Evolutionary conservation across 345 rosid genomes (phyloP), one percentile per base, ranked within the genome.

Genomic region (Ricinus communis): DNA sequence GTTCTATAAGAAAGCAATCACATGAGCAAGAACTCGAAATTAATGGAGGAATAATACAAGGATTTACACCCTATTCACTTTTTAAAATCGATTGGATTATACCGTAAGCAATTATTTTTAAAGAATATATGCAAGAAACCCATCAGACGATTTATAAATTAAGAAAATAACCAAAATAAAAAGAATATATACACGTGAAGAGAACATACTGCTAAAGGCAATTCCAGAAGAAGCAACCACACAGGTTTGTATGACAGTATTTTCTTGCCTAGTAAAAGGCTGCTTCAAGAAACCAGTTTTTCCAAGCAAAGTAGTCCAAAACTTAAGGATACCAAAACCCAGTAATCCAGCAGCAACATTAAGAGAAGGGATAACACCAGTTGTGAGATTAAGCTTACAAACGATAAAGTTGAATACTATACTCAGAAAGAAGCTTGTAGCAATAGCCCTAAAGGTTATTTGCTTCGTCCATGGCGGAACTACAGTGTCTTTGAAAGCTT

Each of bases 201-300:
- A 24, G 36, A 2, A 79, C 87, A 28, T 87, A 93, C 97, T 87
- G 87, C 98, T 93, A 74, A 91, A 93, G 41, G 98, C 98, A 65
- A 93, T 93, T 62, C 98, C 98, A 3, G 97, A 91, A 25, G 98
- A 91, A 30, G 98, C 98, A 64, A 93, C 97, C 0, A 90, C 87
- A 69, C 93, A 90, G 3, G 97, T 92, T 65, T 92, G 97, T 55
- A 92, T 86, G 69, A 92, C 95, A 3, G 97, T 90, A 30, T 89
- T 93, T 74, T 93, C 95, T 74, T 93, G 98, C 59, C 97, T 74
- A 0, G 98, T 89, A 76, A 91, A 93, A 16, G 95, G 93, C 67
- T 89, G 95, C 69, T 81, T 86, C 71, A 93, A 71, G 55, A 78
- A 49, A 4, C 97, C 93, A 60, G 72, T 45, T 64, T 79, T 79